A percentile compares a stretch with the other conserved stretches of the same genome.
Evolutionary conservation across 305 asterid species (phyloP).

Genomic region (Solanum hybrid): DNA sequence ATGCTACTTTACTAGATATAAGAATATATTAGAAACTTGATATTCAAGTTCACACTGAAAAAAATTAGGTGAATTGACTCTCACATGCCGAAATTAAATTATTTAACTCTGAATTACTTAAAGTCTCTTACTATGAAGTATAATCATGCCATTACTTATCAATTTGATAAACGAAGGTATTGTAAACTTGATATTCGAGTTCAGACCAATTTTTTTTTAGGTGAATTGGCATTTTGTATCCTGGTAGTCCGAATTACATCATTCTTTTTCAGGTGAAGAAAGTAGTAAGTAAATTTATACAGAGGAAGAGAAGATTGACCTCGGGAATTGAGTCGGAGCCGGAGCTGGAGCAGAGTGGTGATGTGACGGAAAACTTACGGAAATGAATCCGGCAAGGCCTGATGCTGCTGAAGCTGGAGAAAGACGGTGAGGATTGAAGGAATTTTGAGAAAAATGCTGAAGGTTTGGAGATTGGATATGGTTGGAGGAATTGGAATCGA

Average conservation of each 20-base stretch:
- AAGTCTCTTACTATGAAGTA: neutral
- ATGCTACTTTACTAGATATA: neutral
- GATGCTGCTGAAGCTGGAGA: slow-evolving; percentile 12
- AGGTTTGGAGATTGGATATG: slow-evolving; percentile 33
- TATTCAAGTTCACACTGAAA: neutral
- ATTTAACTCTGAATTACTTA: neutral
- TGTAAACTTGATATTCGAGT: neutral
- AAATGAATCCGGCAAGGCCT: slow-evolving; percentile 10
- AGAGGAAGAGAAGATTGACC: slow-evolving; percentile 17
- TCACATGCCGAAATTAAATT: neutral
- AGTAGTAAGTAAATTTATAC: neutral
- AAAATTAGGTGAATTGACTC: neutral
- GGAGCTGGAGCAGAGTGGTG: slow-evolving; percentile 27
- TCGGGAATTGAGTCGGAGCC: slow-evolving; percentile 11
- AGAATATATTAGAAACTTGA: neutral
- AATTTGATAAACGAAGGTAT: neutral
- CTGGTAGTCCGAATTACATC: neutral
- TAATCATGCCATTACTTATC: neutral
- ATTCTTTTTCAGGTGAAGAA: neutral
- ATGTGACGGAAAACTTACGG: slow-evolving; percentile 36
- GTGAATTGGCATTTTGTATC: neutral
- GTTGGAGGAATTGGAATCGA: slow-evolving; percentile 49
- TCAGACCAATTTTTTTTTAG: neutral
- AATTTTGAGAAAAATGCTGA: slow-evolving; percentile 23
- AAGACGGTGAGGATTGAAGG: slow-evolving; percentile 14